Evolutionary conservation across 106 monocot species (phyloP), one percentile per base, ranked within the genome.

Genomic region (Gastrodia elata): DNA sequence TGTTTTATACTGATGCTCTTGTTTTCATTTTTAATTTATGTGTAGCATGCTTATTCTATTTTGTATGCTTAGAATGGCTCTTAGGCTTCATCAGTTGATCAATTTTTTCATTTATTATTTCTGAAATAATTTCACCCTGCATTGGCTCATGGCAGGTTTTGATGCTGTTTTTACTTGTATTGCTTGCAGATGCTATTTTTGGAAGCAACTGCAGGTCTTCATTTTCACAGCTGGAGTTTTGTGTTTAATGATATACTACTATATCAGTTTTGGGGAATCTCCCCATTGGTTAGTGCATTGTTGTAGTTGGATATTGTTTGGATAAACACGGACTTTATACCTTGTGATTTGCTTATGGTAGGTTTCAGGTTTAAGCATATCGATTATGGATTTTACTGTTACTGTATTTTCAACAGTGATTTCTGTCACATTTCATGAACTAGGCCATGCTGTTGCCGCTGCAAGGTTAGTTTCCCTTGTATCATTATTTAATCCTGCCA

Each of bases 391-490:
- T 78, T 73, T 68, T 75, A 46, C 64, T 3, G 38, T 87, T 56
- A 74, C 89, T 68, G 74, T 88, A 72, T 78, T 82, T 41, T 93
- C 93, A 36, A 84, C 93, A 64, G 74, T 87, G 40, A 33, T 85
- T 8, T 81, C 93, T 72, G 76, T 93, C 64, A 70, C 80, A 48
- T 33, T 93, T 85, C 98, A 93, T 84, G 98, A 98, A 89, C 80
- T 93, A 77, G 98, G 98, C 11, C 93, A 98, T 83, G 98, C 88
- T 73, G 37, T 91, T 76, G 84, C 91, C 75, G 93, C 98, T 70
- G 81, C 89, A 86, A 89, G 96, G 96, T 92, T 71, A 68, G 64
- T 68, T 41, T 72, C 26, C 52, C 7, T 75, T 68, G 61, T 28
- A 38, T 32, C 61, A 22, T 52, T 32, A 58, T 64, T 61, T 27